Conservation (phyloP, 73 alveolate genomes). For the Vitrella brassicaformis region DNA sequence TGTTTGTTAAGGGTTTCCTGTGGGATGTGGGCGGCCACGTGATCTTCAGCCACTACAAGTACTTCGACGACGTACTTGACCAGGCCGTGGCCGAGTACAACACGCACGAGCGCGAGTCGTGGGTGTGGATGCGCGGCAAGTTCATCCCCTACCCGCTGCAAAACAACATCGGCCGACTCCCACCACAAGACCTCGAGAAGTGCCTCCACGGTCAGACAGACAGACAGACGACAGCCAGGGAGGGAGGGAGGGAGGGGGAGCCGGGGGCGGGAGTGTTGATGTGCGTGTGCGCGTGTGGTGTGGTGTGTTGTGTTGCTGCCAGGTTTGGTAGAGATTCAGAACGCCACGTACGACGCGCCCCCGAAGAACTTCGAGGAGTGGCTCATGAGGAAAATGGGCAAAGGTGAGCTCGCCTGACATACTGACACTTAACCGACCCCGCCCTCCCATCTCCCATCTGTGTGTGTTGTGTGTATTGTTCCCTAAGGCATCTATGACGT, state of each 20-base stretch:
- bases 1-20: neutral
- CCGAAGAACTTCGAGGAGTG: neutral
- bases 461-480: no score
- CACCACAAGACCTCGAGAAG: neutral
- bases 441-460: no score
- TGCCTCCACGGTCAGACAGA: neutral
- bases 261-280: neutral
- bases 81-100: neutral
- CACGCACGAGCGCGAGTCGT: neutral
- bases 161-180: neutral
- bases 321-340: neutral
- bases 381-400: neutral
- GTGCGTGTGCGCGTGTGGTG: no score
- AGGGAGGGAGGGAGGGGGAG: no score
- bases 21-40: neutral
- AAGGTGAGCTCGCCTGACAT: no score
- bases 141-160: neutral
- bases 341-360: neutral
- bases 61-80: neutral
- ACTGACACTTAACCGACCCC: no score
- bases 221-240: no score
- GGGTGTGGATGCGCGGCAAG: neutral
- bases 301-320: no score
- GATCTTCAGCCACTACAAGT: neutral
- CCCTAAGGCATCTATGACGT: neutral